Evolutionary conservation across 1,284 basidiomycete species (phyloP), one percentile per base, ranked within the genome.

Genomic region (Microbotryum violaceum): DNA sequence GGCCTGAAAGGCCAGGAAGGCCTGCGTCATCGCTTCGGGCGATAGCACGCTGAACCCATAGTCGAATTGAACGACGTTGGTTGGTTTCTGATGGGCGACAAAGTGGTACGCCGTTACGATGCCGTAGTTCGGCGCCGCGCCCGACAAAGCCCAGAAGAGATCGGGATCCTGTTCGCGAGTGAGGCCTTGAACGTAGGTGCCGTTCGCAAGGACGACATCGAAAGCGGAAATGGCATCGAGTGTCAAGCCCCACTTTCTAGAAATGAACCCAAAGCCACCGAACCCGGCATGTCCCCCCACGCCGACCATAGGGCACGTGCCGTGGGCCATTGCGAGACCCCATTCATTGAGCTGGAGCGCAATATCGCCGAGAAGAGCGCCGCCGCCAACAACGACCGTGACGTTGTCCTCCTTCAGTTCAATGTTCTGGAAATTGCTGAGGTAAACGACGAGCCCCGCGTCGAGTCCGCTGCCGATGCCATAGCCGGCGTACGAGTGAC

Each of bases 191-290:
- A 73, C 31, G 33, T 70, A 58, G 27, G 68, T 68, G n/a, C 73
- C 73, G 57, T 76, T 71, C 16, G 75, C 70, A n/a, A 75, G 69
- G n/a, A 76, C 74, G 47, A 75, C 65, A 53, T 76, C 73, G 29
- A 72, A 70, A 56, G 67, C 64, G 42, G 72, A 56, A 48, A 76
- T 65, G 25, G 59, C 66, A 62, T 76, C 75, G 25, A 71, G 61
- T 21, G 71, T 66, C 47, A 76, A 63, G 29, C 75, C 75, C 73
- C 74, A 75, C 33, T 68, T 64, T 18, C 74, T 47, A 6, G 70
- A 70, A 51, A 70, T 70, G 16, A 72, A 48, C 2, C 71, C 71
- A 48, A 66, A 52, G 6, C 67, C 66, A 50, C 62, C 45, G 12
- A 71, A 76, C 18, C 72, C 67, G 10, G 71, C 71, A 51, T 76